Evolutionary conservation across 345 rosid genomes (phyloP), one percentile per base, ranked within the genome.

Genomic region (Camelina laxa): DNA sequence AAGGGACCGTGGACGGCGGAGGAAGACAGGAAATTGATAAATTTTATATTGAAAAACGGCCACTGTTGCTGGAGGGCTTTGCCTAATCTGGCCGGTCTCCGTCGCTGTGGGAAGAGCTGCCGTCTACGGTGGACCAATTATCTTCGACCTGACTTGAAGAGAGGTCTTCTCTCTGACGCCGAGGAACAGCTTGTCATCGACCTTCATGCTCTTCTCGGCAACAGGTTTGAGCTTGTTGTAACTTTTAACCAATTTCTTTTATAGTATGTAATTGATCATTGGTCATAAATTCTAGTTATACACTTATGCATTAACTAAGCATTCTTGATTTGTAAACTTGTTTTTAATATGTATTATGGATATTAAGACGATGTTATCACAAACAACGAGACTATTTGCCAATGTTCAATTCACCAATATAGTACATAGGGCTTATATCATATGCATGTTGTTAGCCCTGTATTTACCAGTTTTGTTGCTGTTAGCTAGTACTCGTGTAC

Each of bases 51-150:
- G 41, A 80, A 59, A 4, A 85, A 85, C 31, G 88, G 88, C 79
- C 86, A 86, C 9, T 86, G 88, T 75, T 88, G 92, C 54, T 88
- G 92, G 92, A 81, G 88, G 2, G 83, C 86, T 6, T 78, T 88
- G 42, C 92, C 92, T 2, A 86, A 88, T 80, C 84, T 86, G 27
- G 90, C 92, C 19, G 90, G 92, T 9, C 90, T 88, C 76, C 86
- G 85, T 20, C 90, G 90, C 9, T 88, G 90, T 15, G 92, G 90
- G 57, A 88, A 88, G 82, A 88, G 92, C 33, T 86, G 90, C 69
- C 90, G 92, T 4, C 86, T 88, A 58, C 90, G 92, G 3, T 88
- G 92, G 92, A 88, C 88, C 15, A 88, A 88, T 49, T 88, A 88
- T 50, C 89, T 88, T 78, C 89, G 89, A 22, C 89, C 92, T 9